Conservation (phyloP, 306 rosid genomes). For the Bauhinia variegata region DNA sequence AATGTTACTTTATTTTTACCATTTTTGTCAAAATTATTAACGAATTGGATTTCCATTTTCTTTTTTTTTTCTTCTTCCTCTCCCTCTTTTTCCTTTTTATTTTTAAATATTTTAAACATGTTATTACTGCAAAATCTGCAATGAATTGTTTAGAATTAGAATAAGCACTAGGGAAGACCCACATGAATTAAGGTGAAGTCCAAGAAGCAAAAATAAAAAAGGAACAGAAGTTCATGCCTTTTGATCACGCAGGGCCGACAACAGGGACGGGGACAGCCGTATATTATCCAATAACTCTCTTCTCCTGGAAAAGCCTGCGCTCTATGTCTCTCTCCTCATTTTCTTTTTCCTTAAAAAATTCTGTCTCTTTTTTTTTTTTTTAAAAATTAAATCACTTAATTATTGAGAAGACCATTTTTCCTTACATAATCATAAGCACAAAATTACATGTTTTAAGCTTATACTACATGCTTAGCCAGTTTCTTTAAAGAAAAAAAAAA, state of each 20-base stretch:
- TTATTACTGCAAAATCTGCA: too few species aligned
- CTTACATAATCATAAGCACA: not conserved
- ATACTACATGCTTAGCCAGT: too few species aligned
- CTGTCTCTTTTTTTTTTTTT: not conserved
- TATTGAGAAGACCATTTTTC: not conserved
- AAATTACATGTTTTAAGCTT: not conserved
- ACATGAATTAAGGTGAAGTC: slow-evolving; percentile 35
- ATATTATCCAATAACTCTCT: slow-evolving; percentile 53
- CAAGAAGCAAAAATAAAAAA: slow-evolving; percentile 2
- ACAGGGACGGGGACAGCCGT: slow-evolving; percentile 69
- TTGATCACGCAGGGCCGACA: slow-evolving; percentile 62
- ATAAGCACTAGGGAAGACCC: slow-evolving; percentile 1
- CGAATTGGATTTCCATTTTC: too few species aligned
- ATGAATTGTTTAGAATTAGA: too few species aligned
- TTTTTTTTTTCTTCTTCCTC: too few species aligned
- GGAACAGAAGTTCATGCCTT: slow-evolving; percentile 41
- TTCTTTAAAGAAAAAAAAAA: too few species aligned
- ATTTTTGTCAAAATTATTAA: too few species aligned
- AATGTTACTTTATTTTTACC: too few species aligned
- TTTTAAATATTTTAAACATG: too few species aligned
- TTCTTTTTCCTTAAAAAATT: not conserved
- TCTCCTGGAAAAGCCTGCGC: slow-evolving; percentile 59
- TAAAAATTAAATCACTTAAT: too few species aligned
- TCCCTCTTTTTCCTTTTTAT: too few species aligned
- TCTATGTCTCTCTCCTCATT: slow-evolving; percentile 39